Evolutionary conservation across 768 basidiomycete species (phyloP).

Genomic region (Suillus subalutaceus): DNA sequence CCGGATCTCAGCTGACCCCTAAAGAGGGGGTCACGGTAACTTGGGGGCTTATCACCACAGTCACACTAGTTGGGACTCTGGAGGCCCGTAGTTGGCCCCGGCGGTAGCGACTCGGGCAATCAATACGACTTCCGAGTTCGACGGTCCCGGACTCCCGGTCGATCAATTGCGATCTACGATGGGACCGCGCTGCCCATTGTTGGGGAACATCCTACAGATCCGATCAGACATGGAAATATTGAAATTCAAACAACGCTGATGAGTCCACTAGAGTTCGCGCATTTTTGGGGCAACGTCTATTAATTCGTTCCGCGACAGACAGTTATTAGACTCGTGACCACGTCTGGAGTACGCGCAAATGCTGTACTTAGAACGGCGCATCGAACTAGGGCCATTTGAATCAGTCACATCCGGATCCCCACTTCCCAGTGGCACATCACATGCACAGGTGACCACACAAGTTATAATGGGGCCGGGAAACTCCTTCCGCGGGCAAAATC

Average conservation of each 20-base stretch:
- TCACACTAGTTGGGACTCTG: neutral
- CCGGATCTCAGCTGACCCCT: neutral
- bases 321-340: no score
- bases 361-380: neutral
- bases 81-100: neutral
- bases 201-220: no score
- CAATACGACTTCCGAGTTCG: no score
- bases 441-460: neutral
- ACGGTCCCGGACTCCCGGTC: no score
- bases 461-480: neutral
- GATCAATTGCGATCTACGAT: no score
- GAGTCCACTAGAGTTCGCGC: no score
- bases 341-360: no score
- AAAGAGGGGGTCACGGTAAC: slow-evolving; percentile 1
- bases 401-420: neutral
- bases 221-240: no score
- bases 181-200: no score
- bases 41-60: neutral
- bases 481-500: neutral
- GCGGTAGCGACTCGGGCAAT: neutral
- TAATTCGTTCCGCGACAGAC: no score
- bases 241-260: no score
- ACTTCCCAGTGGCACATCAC: neutral
- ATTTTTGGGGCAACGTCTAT: no score
- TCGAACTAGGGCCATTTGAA: neutral